Base-by-base conservation (phyloP, 352 stramenopile genomes). In the Pythium grandisporangium region DNA sequence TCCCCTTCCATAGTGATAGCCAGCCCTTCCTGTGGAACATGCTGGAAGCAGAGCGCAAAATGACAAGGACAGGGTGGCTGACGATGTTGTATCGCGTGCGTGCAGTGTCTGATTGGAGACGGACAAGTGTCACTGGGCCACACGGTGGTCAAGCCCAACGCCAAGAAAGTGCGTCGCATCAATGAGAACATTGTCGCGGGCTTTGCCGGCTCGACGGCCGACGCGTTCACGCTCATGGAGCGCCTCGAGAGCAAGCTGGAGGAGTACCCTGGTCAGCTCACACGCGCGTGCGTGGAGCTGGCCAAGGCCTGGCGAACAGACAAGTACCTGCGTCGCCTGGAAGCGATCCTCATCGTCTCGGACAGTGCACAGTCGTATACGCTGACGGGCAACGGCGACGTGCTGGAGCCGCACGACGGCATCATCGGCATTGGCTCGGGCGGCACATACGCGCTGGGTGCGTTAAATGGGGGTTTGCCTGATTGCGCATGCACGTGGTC, bases 301-400 rank as follows among this genome's bases (percentile, higher is more conserved):
- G 96, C 96, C 35, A 99, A 99, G 67, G 93, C 82, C 27, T 99
- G 96, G 96, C 77, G 96, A 53, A 99, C 95, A 48, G 95, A 99
- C 68, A 99, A 99, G 69, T 99, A 99, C 62, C 66, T 99, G 44
- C 77, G 95, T 51, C 73, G 83, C 44, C 73, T 99, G 19, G 96
- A 99, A 54, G 78, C 83, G 14, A 87, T 89, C 24, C 55, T 96
- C 34, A 92, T 99, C 33, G 96, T 99, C 2, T 93, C 93, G 21
- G 95, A 99, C 76, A 78, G 70, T 46, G 96, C 96, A 40, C 79
- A 96, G 41, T 97, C 84, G 30, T 97, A 98, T 66, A 97, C 97
- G 65, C 70, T 99, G 42, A 99, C 94, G 25, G 96, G 96, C 27
- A 98, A 98, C 61, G 96, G 96, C 30, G 96, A 99, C 59, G 96